Evolutionary conservation across 73 alveolate species (phyloP), one percentile per base, ranked within the genome.

Genomic region (Tetrahymena elliotti): DNA sequence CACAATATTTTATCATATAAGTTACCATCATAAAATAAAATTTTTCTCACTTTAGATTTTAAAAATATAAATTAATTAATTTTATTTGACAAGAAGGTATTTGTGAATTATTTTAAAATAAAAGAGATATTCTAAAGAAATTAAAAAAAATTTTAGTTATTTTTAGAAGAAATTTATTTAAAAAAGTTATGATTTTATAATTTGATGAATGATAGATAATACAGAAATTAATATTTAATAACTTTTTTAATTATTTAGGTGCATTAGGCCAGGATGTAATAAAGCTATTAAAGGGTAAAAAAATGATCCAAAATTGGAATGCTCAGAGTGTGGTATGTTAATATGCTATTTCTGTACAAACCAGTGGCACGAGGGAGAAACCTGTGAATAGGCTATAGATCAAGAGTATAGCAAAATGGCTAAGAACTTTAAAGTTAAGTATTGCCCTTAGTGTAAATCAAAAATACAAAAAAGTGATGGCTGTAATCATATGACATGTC

Each of bases 401-500:
- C 84, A 95, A 22, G 96, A 94, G 83, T 96, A 95, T 83, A 95
- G 95, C 37, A 37, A 83, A 18, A 95, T 98, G 98, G 97, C 95
- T 1, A 95, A 98, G 82, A 96, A 96, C 3, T 95, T 95, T 83
- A 95, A 94, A 22, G 95, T 98, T 37, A 95, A 98, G 95, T 95
- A 94, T 40, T 98, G 99, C 93, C 99, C 99, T 7, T 96, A 96
- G 40, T 98, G 99, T 93, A 94, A 95, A 84, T 93, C 96, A 35
- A 93, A 97, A 31, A 97, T 98, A 0, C 98, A 97, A 93, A 98
- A 98, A 94, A 40, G 38, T 54, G 99, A 98, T 53, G 99, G 99
- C 1, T 98, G 99, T 84, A 98, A 98, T 95, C 99, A 98, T 95
- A 98, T 98, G 99, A 97, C 99, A 0, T 98, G 99, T 93, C 27